Conservation (phyloP, 345 rosid genomes). For the Aquilaria sinensis region DNA sequence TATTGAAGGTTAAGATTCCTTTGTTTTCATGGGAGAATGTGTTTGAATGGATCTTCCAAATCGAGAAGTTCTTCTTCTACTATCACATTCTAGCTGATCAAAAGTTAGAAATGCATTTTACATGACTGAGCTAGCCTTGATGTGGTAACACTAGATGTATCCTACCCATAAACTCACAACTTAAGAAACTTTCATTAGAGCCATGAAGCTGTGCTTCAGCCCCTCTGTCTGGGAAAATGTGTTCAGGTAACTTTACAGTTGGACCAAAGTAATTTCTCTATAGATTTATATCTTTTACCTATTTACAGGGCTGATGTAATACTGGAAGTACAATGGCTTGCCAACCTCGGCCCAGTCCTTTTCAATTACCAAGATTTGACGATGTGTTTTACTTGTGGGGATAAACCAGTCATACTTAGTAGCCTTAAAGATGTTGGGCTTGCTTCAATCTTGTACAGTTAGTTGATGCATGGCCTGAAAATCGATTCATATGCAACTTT, state of each 20-base stretch:
- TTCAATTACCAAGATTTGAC: background rate
- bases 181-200: background rate
- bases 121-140: background rate
- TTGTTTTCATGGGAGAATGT: too few species aligned
- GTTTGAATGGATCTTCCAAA: too few species aligned
- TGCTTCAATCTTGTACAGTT: too few species aligned
- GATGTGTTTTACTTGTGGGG: background rate
- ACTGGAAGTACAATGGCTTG: background rate
- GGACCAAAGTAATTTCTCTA: background rate
- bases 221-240: background rate
- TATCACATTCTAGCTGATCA: too few species aligned
- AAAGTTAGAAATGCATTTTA: too few species aligned
- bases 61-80: too few species aligned
- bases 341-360: background rate
- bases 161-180: background rate
- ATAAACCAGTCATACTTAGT: too few species aligned
- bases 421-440: too few species aligned
- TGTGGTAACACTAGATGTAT: background rate
- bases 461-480: too few species aligned
- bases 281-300: background rate
- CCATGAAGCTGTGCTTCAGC: background rate
- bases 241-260: background rate
- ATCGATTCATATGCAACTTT: too few species aligned
- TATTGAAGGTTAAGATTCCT: too few species aligned
- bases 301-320: background rate